phyloP scores from a whole-genome alignment of 2,329 filamentous ascomycete genomes.

The Botrytis paeoniae region DNA sequence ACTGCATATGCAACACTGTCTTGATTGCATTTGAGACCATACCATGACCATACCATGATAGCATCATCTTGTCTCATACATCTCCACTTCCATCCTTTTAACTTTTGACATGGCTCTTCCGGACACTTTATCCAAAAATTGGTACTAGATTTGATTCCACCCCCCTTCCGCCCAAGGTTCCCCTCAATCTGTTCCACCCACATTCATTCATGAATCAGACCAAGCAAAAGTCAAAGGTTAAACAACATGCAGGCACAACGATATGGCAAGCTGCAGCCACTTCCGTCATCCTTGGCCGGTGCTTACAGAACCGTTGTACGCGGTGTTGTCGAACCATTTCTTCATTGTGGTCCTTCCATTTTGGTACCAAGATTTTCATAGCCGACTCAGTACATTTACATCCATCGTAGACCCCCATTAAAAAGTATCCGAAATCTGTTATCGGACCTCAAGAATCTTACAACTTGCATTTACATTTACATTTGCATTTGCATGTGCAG shows the following conservation, averaged over 20 bases:
- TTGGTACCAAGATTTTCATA: background rate
- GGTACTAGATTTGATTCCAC: background rate
- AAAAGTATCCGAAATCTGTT: background rate
- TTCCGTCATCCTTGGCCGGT: conserved; percentile 11
- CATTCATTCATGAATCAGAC: background rate
- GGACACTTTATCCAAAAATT: background rate
- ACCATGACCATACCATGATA: background rate
- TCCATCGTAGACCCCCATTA: background rate
- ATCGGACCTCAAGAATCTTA: conserved; percentile 3
- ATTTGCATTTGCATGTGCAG: background rate
- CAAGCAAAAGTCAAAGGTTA: background rate
- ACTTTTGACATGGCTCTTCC: background rate
- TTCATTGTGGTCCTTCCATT: background rate
- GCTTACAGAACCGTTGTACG: conserved; percentile 13
- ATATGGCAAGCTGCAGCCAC: conserved; percentile 14
- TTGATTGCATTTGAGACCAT: conserved; percentile 1
- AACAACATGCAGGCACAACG: conserved; percentile 12
- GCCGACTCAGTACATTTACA: background rate
- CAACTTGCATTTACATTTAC: background rate
- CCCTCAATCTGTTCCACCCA: conserved; percentile 1
- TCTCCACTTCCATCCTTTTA: background rate
- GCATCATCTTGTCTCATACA: background rate
- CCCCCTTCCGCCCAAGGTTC: background rate
- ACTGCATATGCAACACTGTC: conserved; percentile 14
- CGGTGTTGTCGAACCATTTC: background rate